phyloP scores from a whole-genome alignment of 2,329 filamentous ascomycete genomes.

The Ophiobolus disseminans region DNA sequence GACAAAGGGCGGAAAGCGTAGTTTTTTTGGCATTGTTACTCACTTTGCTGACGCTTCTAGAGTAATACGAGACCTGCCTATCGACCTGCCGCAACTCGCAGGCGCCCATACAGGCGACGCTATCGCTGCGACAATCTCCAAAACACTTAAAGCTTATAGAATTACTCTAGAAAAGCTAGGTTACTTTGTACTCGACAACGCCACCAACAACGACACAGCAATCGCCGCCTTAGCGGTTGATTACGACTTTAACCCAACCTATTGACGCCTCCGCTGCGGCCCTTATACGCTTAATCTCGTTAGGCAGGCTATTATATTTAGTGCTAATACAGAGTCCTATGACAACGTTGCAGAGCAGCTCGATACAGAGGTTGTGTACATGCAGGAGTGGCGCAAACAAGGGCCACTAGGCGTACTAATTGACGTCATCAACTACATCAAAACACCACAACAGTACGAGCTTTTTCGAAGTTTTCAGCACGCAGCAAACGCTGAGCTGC shows the following conservation, averaged over 20 bases:
- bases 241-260: neutral
- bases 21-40: constrained; percentile 5
- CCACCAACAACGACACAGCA: constrained; percentile 1
- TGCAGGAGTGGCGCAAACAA: constrained; percentile 2
- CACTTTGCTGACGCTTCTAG: constrained; percentile 3
- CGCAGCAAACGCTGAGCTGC: neutral
- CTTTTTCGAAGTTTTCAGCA: constrained; percentile 3
- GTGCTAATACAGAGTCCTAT: neutral
- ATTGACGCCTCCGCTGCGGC: neutral
- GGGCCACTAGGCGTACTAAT: constrained; percentile 5
- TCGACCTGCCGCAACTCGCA: constrained; percentile 2
- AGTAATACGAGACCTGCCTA: constrained; percentile 6
- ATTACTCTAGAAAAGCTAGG: neutral
- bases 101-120: constrained; percentile 2
- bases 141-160: neutral
- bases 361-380: neutral
- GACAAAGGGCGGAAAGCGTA: neutral
- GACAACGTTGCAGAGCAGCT: neutral
- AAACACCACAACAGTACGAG: constrained; percentile 5
- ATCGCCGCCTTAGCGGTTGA: neutral
- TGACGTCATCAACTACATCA: constrained; percentile 10
- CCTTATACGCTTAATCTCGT: constrained; percentile 1
- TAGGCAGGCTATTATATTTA: neutral
- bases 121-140: neutral
- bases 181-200: constrained; percentile 10